Evolutionary conservation across 441 rosid genomes (phyloP).

Genomic region (California macrophylla): DNA sequence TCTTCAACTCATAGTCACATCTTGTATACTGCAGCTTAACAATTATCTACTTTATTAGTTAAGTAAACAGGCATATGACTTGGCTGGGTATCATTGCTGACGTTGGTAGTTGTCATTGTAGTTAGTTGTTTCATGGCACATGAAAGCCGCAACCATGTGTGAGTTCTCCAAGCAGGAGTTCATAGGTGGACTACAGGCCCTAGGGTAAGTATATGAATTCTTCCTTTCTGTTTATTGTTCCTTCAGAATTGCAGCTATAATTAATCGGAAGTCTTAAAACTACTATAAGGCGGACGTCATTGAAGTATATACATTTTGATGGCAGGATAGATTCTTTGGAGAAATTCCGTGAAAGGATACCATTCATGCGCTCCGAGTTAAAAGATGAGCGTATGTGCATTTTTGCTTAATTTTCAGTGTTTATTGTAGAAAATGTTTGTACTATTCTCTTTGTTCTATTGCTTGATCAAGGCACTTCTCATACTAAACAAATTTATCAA

Average conservation of each 20-base stretch:
- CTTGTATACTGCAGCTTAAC: background rate
- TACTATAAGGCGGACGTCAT: conserved; percentile 11
- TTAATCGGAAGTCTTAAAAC: conserved; percentile 6
- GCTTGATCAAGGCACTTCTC: background rate
- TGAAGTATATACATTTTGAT: conserved; percentile 20
- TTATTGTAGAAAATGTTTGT: background rate
- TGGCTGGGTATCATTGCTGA: conserved; percentile 3
- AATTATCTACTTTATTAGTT: background rate
- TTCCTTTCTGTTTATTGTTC: conserved; percentile 12
- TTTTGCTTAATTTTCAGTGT: conserved; percentile 6
- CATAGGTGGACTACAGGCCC: conserved; percentile 55
- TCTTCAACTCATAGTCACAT: background rate
- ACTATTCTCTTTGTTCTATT: conserved; percentile 7
- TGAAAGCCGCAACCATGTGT: conserved; percentile 95
- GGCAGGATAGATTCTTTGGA: conserved; percentile 77
- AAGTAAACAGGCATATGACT: background rate
- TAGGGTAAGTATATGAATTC: conserved; percentile 46
- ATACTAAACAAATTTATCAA: background rate
- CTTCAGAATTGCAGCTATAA: background rate
- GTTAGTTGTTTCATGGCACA: conserved; percentile 97
- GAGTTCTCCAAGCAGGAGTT: conserved; percentile 92
- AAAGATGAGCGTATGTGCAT: conserved; percentile 72
- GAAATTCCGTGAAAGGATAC: conserved; percentile 59
- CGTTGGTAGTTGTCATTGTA: conserved; percentile 27
- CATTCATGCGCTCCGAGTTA: conserved; percentile 62